Percentiles rank a stretch among this genome's conserved stretches.
These are phyloP conservation scores for Xylaria bambusicola DNA, from an alignment of 495 filamentous ascomycete genomes.

Conservation along the genomic window DNA sequence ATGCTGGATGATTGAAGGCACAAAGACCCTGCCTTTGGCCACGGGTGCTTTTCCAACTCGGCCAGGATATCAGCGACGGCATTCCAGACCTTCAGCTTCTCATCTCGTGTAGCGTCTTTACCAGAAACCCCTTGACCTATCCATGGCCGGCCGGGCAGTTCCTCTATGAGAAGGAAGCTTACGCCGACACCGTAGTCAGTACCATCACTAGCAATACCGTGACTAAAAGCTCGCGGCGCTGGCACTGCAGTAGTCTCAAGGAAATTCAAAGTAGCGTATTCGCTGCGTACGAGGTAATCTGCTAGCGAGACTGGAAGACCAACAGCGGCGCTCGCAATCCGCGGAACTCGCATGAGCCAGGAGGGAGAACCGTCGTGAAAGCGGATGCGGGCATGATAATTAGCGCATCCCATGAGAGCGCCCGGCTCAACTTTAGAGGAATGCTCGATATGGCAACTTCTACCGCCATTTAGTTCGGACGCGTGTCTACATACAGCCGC, in stretches of 20 bases:
- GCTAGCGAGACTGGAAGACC: constrained; percentile 15
- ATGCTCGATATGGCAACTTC: constrained; percentile 15
- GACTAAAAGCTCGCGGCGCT: constrained; percentile 23
- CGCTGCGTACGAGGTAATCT: constrained; percentile 29
- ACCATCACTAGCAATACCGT: constrained; percentile 15
- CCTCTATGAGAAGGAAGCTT: constrained; percentile 38
- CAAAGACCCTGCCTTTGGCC: constrained; percentile 32
- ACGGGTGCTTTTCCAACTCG: constrained; percentile 31
- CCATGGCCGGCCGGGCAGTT: constrained; percentile 32
- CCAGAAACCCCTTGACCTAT: constrained; percentile 22
- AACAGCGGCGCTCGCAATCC: constrained; percentile 12
- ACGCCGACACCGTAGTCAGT: constrained; percentile 28
- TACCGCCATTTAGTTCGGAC: constrained; percentile 7
- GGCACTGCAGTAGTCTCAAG: constrained; percentile 36
- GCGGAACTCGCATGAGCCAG: constrained; percentile 11
- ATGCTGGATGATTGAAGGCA: constrained; percentile 16
- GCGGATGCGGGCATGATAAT: constrained; percentile 17
- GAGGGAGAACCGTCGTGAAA: constrained; percentile 16
- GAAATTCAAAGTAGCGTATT: constrained; percentile 37
- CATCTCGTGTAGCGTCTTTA: constrained; percentile 15
- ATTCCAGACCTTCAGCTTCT: constrained; percentile 32
- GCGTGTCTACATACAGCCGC: constrained; percentile 13
- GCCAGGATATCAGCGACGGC: constrained; percentile 40
- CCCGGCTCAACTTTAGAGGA: constrained; percentile 7
- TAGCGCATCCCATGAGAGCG: constrained; percentile 17